Evolutionary conservation across 1,139 yeast genomes (phyloP).

Genomic region (Suzukiozyma palmioleophila): DNA sequence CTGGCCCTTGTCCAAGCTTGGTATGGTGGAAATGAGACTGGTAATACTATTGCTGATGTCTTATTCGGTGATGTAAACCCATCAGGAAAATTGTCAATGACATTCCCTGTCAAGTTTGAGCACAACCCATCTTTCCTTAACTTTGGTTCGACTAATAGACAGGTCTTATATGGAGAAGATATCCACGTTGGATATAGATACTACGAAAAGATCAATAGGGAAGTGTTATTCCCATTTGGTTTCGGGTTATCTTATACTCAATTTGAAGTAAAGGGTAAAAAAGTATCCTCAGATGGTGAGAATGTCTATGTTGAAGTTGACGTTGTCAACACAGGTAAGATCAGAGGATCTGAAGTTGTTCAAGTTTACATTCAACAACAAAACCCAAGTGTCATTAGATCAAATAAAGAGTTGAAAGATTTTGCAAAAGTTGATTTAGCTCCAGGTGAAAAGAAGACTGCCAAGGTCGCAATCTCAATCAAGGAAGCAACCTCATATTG

Average conservation of each 20-base stretch:
- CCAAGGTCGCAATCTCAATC: slow-evolving; percentile 28
- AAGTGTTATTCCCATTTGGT: slow-evolving; percentile 22
- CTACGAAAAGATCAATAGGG: slow-evolving; percentile 18
- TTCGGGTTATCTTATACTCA: slow-evolving; percentile 22
- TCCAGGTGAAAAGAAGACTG: slow-evolving; percentile 36
- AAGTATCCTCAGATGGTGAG: slow-evolving; percentile 10
- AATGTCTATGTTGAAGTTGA: slow-evolving; percentile 19
- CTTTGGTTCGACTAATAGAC: slow-evolving; percentile 19
- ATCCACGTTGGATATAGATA: slow-evolving; percentile 23
- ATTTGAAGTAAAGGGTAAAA: slow-evolving; percentile 13
- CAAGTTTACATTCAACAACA: slow-evolving; percentile 41
- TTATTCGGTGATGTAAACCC: slow-evolving; percentile 27
- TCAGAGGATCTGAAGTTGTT: slow-evolving; percentile 40
- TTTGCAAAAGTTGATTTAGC: slow-evolving; percentile 44
- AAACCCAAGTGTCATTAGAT: slow-evolving; percentile 41
- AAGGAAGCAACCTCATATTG: slow-evolving; percentile 54
- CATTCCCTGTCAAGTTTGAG: slow-evolving; percentile 20
- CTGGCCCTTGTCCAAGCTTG: slow-evolving; percentile 42
- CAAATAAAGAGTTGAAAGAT: slow-evolving; percentile 53
- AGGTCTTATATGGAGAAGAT: slow-evolving; percentile 24
- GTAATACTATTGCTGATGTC: slow-evolving; percentile 26
- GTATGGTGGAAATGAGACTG: slow-evolving; percentile 26
- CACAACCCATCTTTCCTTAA: slow-evolving; percentile 22
- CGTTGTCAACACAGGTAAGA: slow-evolving; percentile 35
- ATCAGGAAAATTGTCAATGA: slow-evolving; percentile 21